phyloP scores from a whole-genome alignment of 2,329 filamentous ascomycete genomes.

The Aspergillus floridensis region DNA sequence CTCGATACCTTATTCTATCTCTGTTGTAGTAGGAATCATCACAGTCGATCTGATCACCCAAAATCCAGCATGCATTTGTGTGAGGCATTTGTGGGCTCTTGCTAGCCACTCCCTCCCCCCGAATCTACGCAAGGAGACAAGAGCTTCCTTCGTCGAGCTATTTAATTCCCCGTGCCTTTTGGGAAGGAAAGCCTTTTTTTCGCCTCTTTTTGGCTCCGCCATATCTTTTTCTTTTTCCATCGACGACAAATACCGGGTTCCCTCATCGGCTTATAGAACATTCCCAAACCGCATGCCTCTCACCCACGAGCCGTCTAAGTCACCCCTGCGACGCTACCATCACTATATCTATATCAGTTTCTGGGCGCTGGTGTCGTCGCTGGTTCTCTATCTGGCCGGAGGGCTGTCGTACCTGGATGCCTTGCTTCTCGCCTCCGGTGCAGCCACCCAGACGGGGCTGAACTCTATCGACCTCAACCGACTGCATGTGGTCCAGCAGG shows the following conservation, averaged over 20 bases:
- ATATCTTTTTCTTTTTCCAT: not conserved
- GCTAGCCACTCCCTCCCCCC: conserved; percentile 1
- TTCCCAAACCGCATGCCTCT: conserved; percentile 10
- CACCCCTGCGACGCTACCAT: conserved; percentile 14
- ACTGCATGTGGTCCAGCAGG: conserved; percentile 67
- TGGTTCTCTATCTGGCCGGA: conserved; percentile 65
- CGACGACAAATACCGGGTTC: not conserved
- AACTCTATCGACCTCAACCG: conserved; percentile 68
- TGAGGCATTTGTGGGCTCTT: conserved; percentile 9
- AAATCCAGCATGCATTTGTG: not conserved
- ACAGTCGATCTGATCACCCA: not conserved
- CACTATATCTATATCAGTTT: conserved; percentile 72
- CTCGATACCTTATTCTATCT: too few species aligned
- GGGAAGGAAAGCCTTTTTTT: not conserved
- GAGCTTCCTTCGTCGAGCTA: not conserved
- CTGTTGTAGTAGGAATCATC: not conserved
- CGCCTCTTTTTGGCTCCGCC: not conserved
- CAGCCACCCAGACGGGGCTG: conserved; percentile 84
- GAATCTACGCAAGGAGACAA: not conserved
- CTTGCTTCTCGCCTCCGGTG: conserved; percentile 76
- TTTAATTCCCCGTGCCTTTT: not conserved
- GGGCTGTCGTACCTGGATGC: conserved; percentile 75
- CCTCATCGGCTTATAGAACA: not conserved
- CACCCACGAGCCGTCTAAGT: conserved; percentile 5
- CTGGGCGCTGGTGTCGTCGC: conserved; percentile 68